Evolutionary conservation across 306 rosid genomes (phyloP), one percentile per base, ranked within the genome.

Genomic region (Calophaca sinica): DNA sequence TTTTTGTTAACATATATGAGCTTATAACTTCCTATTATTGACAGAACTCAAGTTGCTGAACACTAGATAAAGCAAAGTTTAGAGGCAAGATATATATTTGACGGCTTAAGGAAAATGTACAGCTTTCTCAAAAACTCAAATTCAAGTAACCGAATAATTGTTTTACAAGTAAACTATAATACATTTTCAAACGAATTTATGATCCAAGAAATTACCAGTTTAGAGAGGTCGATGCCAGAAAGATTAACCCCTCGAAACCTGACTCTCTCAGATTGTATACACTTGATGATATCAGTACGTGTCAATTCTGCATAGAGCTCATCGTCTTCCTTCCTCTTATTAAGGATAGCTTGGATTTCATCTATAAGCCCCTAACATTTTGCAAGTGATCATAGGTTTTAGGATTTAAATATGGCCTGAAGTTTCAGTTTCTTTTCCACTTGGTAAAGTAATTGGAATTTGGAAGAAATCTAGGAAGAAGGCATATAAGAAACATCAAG

Each of bases 221-320:
- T 94, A 2, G 98, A 94, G 63, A 94, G 98, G 84, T 94, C 96
- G 76, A 91, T 87, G 81, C 97, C 98, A 80, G 93, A 94, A 75
- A 91, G 97, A 76, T 94, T 91, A 81, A 94, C 90, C 65, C 98
- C 98, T 69, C 98, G 94, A 82, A 94, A 84, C 74, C 96, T 83
- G 59, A 88, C 97, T 89, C 53, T 88, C 67, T 87, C 89, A 74
- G 91, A 89, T 80, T 94, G 98, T 76, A 91, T 94, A 59, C 98
- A 94, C 86, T 87, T 94, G 87, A 94, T 91, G 72, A 94, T 91
- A 83, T 91, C 98, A 48, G 87, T 82, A 42, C 97, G 96, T 7
- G 94, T 87, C 73, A 94, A 80, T 74, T 94, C 98, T 26, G 97
- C 76, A 38, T 73, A 83, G 26, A 81, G 72, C 54, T 86, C 93